phyloP scores from a whole-genome alignment of 345 rosid species.

The Passiflora organensis region DNA sequence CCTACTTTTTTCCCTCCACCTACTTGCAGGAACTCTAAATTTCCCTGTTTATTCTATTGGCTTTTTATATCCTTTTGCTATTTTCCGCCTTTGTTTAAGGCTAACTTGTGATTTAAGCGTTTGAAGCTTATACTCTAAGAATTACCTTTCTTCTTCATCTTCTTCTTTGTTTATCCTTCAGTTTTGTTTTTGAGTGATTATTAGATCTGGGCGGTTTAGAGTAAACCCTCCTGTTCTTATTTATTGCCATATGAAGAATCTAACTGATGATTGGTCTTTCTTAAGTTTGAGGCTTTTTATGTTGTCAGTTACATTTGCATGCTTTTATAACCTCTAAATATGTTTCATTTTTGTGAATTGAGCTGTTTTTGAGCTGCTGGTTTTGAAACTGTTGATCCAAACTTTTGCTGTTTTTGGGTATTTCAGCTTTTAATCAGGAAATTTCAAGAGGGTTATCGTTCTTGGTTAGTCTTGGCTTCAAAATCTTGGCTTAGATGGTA shows the following conservation, averaged over 20 bases:
- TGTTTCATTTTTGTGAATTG: conserved; percentile 3
- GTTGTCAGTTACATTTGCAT: conserved; percentile 20
- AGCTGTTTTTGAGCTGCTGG: conserved; percentile 1
- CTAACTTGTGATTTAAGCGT: conserved; percentile 39
- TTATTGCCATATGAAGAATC: conserved; percentile 22
- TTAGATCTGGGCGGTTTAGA: conserved; percentile 36
- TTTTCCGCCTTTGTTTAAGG: conserved; percentile 12
- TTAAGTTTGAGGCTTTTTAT: not conserved
- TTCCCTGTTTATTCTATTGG: too few relatives aligned
- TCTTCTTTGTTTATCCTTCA: conserved; percentile 4
- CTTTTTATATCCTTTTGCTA: too few relatives aligned
- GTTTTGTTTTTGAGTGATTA: conserved; percentile 1
- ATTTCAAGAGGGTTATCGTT: not conserved
- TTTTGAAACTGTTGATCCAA: not conserved
- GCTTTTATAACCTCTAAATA: conserved; percentile 20
- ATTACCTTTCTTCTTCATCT: conserved; percentile 3
- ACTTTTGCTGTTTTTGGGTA: not conserved
- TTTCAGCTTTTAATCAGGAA: conserved; percentile 6
- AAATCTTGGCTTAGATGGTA: conserved; percentile 13
- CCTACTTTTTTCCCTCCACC: too few relatives aligned
- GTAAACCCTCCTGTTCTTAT: conserved; percentile 21
- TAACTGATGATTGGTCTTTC: conserved; percentile 1
- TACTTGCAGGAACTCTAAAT: too few relatives aligned
- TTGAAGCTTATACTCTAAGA: conserved; percentile 39
- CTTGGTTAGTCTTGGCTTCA: conserved; percentile 8